These are phyloP conservation scores for Phytophthora aleatoria DNA, from an alignment of 352 stramenopile species.

Conservation along the genomic window DNA sequence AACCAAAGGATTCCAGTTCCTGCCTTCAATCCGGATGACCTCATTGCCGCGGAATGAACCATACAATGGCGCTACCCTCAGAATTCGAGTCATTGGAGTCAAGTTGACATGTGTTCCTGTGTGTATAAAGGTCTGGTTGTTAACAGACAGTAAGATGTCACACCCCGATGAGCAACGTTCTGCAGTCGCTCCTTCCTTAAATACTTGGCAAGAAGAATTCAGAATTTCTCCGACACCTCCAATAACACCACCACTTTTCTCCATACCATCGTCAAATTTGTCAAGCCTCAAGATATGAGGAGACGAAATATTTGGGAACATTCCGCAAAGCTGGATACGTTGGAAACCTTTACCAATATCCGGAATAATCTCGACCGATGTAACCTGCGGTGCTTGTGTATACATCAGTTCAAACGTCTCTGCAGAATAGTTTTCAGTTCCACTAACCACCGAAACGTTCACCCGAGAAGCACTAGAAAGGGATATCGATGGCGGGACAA, in stretches of 20 bases:
- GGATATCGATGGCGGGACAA: constrained; percentile 22
- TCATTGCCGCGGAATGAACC: constrained; percentile 39
- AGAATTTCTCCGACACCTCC: constrained; percentile 6
- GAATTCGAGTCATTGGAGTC: constrained; percentile 13
- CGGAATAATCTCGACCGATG: constrained; percentile 25
- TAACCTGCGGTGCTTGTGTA: constrained; percentile 25
- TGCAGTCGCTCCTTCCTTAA: constrained; percentile 4
- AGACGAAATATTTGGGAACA: constrained; percentile 10
- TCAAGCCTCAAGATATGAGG: constrained; percentile 26
- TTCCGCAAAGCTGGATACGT: constrained; percentile 22
- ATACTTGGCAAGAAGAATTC: constrained; percentile 28
- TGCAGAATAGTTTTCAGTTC: constrained; percentile 15
- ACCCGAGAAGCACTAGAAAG: constrained; percentile 10
- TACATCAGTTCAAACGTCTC: constrained; percentile 45
- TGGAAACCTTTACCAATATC: constrained; percentile 10
- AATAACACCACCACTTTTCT: background rate
- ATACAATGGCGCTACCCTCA: constrained; percentile 23
- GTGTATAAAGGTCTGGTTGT: constrained; percentile 40
- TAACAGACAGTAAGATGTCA: constrained; percentile 46
- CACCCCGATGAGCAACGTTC: constrained; percentile 30
- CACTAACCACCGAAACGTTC: constrained; percentile 36
- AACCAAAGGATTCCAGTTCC: constrained; percentile 18
- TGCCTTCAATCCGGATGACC: constrained; percentile 30
- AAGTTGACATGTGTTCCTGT: constrained; percentile 34
- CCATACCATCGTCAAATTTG: constrained; percentile 6